Percentiles rank a stretch among this genome's conserved stretches.
These are phyloP conservation scores for Alternaria sp. DNA, from an alignment of 2,329 filamentous ascomycete species.

Conservation along the genomic window DNA sequence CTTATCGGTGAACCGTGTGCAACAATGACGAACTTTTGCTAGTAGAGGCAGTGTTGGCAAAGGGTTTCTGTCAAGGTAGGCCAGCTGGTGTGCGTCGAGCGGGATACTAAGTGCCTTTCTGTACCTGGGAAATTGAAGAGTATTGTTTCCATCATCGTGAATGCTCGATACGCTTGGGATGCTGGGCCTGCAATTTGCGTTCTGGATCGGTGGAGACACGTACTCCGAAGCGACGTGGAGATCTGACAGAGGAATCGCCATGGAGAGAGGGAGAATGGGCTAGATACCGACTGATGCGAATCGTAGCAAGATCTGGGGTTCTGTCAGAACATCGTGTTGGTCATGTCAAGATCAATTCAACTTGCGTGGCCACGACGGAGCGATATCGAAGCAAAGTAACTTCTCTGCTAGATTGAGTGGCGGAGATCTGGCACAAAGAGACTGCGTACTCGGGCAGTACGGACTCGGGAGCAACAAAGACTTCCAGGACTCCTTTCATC, in stretches of 20 bases:
- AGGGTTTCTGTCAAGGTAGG: background rate
- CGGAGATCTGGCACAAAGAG: background rate
- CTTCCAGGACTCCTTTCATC: background rate
- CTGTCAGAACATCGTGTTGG: background rate
- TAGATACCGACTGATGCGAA: background rate
- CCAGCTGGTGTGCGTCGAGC: background rate
- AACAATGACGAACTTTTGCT: background rate
- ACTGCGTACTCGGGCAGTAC: background rate
- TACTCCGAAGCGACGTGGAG: background rate
- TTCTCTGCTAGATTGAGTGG: background rate
- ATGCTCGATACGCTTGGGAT: background rate
- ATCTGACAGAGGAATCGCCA: background rate
- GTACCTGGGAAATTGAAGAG: background rate
- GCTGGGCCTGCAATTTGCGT: background rate
- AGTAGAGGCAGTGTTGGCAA: background rate
- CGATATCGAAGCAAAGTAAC: background rate
- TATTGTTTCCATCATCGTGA: background rate
- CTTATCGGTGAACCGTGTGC: background rate
- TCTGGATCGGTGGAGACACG: background rate
- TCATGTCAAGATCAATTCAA: background rate
- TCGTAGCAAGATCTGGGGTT: background rate
- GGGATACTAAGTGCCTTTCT: background rate
- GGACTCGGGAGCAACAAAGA: background rate
- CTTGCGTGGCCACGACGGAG: background rate
- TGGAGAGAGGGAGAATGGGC: background rate